These are phyloP conservation scores for Aphanomyces invadans DNA, from an alignment of 352 stramenopile genomes.

Conservation along the genomic window DNA sequence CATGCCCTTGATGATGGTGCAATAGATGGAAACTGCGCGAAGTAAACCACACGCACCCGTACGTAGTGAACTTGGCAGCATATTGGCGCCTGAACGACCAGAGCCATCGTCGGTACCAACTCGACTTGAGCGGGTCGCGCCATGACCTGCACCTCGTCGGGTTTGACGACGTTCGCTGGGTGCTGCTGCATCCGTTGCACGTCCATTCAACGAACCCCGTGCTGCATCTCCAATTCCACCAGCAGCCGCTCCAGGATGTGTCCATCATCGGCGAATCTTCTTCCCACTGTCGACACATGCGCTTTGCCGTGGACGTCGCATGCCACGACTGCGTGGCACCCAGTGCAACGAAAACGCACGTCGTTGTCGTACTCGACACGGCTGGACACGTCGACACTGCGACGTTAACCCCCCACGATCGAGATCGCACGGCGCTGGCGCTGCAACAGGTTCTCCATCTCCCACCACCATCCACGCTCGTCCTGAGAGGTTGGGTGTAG, in stretches of 20 bases:
- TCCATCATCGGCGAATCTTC: not conserved
- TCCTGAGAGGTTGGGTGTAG: too few relatives aligned
- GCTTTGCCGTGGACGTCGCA: not conserved
- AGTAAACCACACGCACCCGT: not conserved
- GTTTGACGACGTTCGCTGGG: slow-evolving; percentile 4
- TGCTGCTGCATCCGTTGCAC: not conserved
- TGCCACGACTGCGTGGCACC: not conserved
- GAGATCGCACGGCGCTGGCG: not conserved
- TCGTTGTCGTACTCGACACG: not conserved
- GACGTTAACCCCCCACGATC: not conserved
- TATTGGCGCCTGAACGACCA: slow-evolving; percentile 4
- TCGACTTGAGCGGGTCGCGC: not conserved
- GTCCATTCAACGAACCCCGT: not conserved
- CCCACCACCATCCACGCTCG: too few relatives aligned
- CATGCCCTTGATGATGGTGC: not conserved
- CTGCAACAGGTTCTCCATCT: not conserved
- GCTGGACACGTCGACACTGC: not conserved
- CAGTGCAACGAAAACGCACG: not conserved
- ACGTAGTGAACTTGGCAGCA: not conserved
- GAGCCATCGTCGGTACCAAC: not conserved
- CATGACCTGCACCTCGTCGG: not conserved
- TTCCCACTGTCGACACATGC: not conserved
- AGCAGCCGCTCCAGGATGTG: not conserved
- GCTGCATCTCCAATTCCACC: not conserved
- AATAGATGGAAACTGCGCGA: not conserved